These are phyloP conservation scores for Pythium oligandrum DNA, from an alignment of 352 stramenopile genomes.

Conservation along the genomic window DNA sequence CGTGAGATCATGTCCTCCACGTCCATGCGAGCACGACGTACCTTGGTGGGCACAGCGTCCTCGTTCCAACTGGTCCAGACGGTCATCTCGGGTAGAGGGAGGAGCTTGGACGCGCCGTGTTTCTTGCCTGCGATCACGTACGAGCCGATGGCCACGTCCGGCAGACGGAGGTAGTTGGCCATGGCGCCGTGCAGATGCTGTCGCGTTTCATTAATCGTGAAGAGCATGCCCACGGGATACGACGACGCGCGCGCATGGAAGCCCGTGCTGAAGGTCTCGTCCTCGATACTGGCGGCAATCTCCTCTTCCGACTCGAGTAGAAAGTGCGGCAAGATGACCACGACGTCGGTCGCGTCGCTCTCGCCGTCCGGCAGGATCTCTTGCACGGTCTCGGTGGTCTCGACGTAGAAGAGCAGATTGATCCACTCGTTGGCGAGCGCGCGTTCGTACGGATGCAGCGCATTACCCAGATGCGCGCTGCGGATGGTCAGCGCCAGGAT, in stretches of 20 bases:
- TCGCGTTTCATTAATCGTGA: constrained; percentile 65
- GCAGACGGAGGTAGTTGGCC: constrained; percentile 55
- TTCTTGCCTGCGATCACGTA: constrained; percentile 34
- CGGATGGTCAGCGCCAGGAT: constrained; percentile 40
- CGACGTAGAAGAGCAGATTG: constrained; percentile 69
- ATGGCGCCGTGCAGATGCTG: constrained; percentile 62
- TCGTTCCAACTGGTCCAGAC: constrained; percentile 27
- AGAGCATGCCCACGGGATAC: constrained; percentile 56
- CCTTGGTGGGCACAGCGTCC: background rate
- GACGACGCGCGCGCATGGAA: constrained; percentile 50
- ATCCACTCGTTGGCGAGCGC: constrained; percentile 64
- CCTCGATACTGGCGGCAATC: constrained; percentile 55
- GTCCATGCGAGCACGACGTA: constrained; percentile 1
- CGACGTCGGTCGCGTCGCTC: constrained; percentile 5
- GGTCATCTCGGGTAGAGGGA: constrained; percentile 42
- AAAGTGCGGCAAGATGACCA: constrained; percentile 55
- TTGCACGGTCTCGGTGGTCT: constrained; percentile 20
- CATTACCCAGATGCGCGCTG: constrained; percentile 35
- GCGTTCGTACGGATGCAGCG: constrained; percentile 56
- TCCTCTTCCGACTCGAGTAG: constrained; percentile 61
- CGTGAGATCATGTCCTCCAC: constrained; percentile 6
- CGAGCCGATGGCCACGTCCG: constrained; percentile 45
- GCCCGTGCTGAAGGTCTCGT: constrained; percentile 51
- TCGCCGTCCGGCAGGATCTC: constrained; percentile 4
- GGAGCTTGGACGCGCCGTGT: constrained; percentile 6